Percentiles rank a stretch among this genome's conserved stretches.
phyloP scores from a whole-genome alignment of 352 stramenopile species.

The Phytopythium cucurbitacearum region DNA sequence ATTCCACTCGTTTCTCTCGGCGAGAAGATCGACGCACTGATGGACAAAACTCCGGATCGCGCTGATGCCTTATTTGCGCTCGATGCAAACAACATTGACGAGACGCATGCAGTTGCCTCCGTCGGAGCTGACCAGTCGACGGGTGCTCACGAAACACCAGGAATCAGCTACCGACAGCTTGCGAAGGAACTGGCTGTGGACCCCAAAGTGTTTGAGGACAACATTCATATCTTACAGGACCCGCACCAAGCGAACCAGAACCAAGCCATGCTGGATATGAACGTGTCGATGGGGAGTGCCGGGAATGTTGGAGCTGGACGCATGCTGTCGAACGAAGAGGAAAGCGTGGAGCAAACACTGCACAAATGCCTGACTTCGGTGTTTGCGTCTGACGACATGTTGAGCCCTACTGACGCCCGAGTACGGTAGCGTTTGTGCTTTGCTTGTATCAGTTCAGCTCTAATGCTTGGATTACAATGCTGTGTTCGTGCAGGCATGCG shows the following conservation, averaged over 20 bases:
- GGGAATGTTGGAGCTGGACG: conserved; percentile 15
- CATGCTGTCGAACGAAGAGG: conserved; percentile 62
- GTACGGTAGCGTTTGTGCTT: conserved; percentile 20
- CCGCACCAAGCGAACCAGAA: conserved; percentile 44
- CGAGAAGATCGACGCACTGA: conserved; percentile 25
- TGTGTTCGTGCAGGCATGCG: conserved; percentile 36
- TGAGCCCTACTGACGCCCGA: conserved; percentile 44
- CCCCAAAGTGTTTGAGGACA: conserved; percentile 24
- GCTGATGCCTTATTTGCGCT: conserved; percentile 25
- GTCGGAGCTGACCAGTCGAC: no score
- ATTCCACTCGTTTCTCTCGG: conserved; percentile 9
- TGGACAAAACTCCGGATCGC: conserved; percentile 12
- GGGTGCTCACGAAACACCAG: conserved; percentile 7
- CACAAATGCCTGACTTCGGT: conserved; percentile 79
- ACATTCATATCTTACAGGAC: conserved; percentile 32
- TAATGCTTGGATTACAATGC: conserved; percentile 2
- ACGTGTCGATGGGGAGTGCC: conserved; percentile 12
- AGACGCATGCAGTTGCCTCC: not conserved
- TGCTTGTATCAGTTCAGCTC: not conserved
- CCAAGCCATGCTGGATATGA: conserved; percentile 19
- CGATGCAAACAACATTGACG: conserved; percentile 12
- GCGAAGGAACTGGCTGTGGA: conserved; percentile 33
- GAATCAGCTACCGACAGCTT: conserved; percentile 8
- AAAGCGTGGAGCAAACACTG: conserved; percentile 74
- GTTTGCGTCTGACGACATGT: conserved; percentile 73